Evolutionary conservation across 2,329 filamentous ascomycete genomes (phyloP), one percentile per base, ranked within the genome.

Genomic region (Epichloe gansuensis): DNA sequence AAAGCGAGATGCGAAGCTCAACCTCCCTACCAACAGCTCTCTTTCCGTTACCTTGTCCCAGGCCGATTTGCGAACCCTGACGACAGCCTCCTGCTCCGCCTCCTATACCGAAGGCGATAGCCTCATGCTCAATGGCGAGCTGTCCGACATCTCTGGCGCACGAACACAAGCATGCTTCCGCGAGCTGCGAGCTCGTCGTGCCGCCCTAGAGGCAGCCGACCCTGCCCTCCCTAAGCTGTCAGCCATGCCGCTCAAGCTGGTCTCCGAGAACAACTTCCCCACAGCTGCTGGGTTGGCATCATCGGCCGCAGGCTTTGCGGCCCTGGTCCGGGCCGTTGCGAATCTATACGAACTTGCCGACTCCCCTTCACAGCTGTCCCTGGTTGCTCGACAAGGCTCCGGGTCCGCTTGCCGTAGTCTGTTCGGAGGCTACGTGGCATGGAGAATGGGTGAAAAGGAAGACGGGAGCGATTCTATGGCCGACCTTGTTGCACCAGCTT

Each of bases 211-310:
- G 70, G 73, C 75, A 38, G 69, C 76, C 55, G 75, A 95, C 66
- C 61, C 82, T 0, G 82, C 81, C 23, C 78, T 95, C n/a, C 89
- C 91, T 43, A 88, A 87, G 68, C 81, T 98, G 53, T 87, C 89
- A 11, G 66, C 75, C 49, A 75, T 86, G 62, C 82, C 87, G 36
- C 81, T 98, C 55, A 86, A 84, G 61, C 84, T 98, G 58, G 89
- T 96, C 52, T 93, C 87, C 53, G 87, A 93, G 74, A 98, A 98
- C 78, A 98, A 98, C 78, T 98, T 98, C 77, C 93, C 93, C 57
- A 98, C 93, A 2, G 93, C 93, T 27, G 93, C 93, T 4, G 93
- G 93, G 6, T 82, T 98, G 15, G 83, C 84, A 4, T 84, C 80
- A 17, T 86, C 82, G 0, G 83, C 82, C 1, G 82, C 82, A 1